Percentiles rank a stretch among this genome's conserved stretches.
phyloP scores from a whole-genome alignment of 2,329 filamentous ascomycete genomes.

The Cladosporium sphaerospermum region DNA sequence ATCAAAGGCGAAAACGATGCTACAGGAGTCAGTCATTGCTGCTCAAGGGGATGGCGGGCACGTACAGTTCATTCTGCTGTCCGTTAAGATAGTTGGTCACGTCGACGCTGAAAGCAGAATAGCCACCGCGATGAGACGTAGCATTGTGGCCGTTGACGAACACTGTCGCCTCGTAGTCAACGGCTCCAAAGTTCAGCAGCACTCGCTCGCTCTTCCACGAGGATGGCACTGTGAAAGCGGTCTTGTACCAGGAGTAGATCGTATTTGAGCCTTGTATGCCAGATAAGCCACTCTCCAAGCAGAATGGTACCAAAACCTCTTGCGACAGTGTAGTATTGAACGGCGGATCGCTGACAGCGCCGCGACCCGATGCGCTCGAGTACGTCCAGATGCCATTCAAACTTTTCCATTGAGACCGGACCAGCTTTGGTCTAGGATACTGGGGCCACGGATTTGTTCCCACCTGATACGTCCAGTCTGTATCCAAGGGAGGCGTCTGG shows the following conservation, averaged over 20 bases:
- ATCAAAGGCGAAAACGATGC: constrained; percentile 60
- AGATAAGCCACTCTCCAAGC: constrained; percentile 48
- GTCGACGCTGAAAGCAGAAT: constrained; percentile 53
- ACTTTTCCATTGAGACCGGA: constrained; percentile 47
- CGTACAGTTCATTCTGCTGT: constrained; percentile 50
- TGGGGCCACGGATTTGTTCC: constrained; percentile 50
- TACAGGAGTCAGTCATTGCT: constrained; percentile 46
- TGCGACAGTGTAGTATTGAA: constrained; percentile 37
- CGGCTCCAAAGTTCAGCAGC: constrained; percentile 53
- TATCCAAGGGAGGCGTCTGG: constrained; percentile 29
- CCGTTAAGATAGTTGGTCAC: constrained; percentile 58
- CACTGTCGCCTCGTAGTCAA: constrained; percentile 56
- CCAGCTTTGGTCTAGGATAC: constrained; percentile 51
- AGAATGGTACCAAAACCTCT: constrained; percentile 48
- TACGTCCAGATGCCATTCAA: constrained; percentile 55
- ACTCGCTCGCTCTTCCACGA: constrained; percentile 44
- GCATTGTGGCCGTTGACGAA: constrained; percentile 51
- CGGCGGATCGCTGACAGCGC: constrained; percentile 39
- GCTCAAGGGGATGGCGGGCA: constrained; percentile 44
- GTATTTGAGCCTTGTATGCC: constrained; percentile 21
- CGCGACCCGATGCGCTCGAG: constrained; percentile 35
- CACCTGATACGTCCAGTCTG: constrained; percentile 46
- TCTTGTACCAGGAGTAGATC: constrained; percentile 34
- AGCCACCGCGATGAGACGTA: constrained; percentile 52
- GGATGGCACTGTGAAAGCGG: constrained; percentile 45